Conservation (phyloP, 148 eudicot genomes). For the Pouteria glomerata region DNA sequence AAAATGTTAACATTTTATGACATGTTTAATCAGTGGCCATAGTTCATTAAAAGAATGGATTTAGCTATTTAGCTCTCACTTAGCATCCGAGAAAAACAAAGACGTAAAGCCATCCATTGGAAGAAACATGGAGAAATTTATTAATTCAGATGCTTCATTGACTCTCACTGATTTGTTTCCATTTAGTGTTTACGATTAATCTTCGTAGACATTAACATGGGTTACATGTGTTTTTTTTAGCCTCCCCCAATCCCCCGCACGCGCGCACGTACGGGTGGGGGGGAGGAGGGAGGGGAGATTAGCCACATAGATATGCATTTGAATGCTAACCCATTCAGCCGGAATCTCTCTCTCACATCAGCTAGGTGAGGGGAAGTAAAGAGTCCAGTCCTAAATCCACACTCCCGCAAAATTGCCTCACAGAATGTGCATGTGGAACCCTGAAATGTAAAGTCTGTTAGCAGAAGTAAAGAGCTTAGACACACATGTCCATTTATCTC, state of each 20-base stretch:
- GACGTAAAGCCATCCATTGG: too few species aligned
- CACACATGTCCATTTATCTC: not conserved
- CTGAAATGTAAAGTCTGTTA: constrained; percentile 35
- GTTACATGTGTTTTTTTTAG: too few species aligned
- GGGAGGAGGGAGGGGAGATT: too few species aligned
- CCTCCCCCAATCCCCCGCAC: too few species aligned
- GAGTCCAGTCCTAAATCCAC: constrained; percentile 86
- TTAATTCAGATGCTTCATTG: too few species aligned
- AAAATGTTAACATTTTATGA: not conserved
- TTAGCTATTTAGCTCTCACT: not conserved
- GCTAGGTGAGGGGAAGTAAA: constrained; percentile 88
- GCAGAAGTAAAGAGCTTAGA: constrained; percentile 3
- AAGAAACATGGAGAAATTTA: too few species aligned
- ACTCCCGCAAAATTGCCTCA: constrained; percentile 79
- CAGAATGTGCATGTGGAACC: constrained; percentile 87
- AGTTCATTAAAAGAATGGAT: not conserved
- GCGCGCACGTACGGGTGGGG: too few species aligned
- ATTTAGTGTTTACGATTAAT: too few species aligned
- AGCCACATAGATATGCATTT: too few species aligned
- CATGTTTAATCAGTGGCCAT: not conserved
- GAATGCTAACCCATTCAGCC: constrained; percentile 67
- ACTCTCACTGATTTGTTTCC: too few species aligned
- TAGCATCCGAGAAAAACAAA: not conserved
- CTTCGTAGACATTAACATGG: too few species aligned
- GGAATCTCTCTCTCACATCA: constrained; percentile 89